These are phyloP conservation scores for Pelargonium cotyledonis DNA, from an alignment of 441 rosid species.

Conservation along the genomic window DNA sequence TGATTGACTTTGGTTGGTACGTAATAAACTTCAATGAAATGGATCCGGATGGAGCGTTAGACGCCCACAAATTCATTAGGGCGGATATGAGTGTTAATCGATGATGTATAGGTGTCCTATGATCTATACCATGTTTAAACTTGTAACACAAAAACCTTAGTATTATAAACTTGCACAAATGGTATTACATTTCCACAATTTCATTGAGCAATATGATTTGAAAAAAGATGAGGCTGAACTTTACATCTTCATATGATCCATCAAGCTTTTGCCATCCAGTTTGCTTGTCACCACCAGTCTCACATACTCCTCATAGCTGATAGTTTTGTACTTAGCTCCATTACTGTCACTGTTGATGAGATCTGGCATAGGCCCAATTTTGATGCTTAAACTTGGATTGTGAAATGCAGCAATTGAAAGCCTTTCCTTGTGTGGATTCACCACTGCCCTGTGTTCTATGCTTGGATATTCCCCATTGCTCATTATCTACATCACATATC, in stretches of 20 bases:
- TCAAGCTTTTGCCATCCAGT: constrained; percentile 30
- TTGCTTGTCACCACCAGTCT: constrained; percentile 21
- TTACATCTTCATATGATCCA: constrained; percentile 8
- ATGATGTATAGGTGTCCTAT: too few relatives aligned
- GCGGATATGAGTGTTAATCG: too few relatives aligned
- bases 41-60: too few relatives aligned
- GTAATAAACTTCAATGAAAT: too few relatives aligned
- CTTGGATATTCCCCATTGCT: constrained; percentile 19
- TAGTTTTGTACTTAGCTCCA: constrained; percentile 20
- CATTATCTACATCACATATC: constrained; percentile 18
- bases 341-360: constrained; percentile 9
- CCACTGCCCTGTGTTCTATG: constrained; percentile 33
- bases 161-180: too few relatives aligned
- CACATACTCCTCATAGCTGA: constrained; percentile 14
- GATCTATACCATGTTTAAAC: too few relatives aligned
- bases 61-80: too few relatives aligned
- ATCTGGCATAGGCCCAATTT: constrained; percentile 23
- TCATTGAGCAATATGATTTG: too few relatives aligned
- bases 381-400: constrained; percentile 17
- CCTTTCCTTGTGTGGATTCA: constrained; percentile 22
- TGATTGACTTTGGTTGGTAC: too few relatives aligned
- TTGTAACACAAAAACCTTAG: too few relatives aligned
- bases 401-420: constrained; percentile 32
- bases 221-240: too few relatives aligned
- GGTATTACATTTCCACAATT: too few relatives aligned